Evolutionary conservation across 768 basidiomycete genomes (phyloP).

Genomic region (Strobilomyces dryophilus): DNA sequence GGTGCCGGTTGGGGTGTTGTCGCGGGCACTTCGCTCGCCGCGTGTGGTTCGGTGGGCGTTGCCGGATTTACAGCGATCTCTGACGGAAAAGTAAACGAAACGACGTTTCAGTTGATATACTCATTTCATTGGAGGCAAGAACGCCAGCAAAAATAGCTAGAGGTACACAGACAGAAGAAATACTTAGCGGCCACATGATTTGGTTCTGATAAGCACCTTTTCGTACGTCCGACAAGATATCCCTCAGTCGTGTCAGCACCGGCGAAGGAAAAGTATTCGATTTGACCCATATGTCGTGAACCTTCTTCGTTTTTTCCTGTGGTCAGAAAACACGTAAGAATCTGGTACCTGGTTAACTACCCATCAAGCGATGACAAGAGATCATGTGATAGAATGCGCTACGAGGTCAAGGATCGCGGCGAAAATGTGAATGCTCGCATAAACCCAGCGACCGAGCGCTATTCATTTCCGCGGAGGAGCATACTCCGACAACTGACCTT

Average conservation of each 20-base stretch:
- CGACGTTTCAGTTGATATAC: conserved; percentile 59
- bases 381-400: conserved; percentile 30
- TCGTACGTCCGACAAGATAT: conserved; percentile 61
- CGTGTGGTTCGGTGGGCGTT: conserved; percentile 36
- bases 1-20: conserved; percentile 24
- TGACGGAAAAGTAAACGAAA: conserved; percentile 57
- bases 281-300: conserved; percentile 97
- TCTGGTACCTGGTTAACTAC: conserved; percentile 39
- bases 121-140: conserved; percentile 47
- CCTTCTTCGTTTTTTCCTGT: conserved; percentile 96
- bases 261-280: conserved; percentile 80
- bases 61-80: conserved; percentile 42
- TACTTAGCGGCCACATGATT: conserved; percentile 79
- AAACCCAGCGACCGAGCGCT: conserved; percentile 5
- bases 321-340: conserved; percentile 34
- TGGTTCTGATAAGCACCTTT: conserved; percentile 85
- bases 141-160: conserved; percentile 48
- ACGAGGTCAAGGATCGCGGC: conserved; percentile 10
- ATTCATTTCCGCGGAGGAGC: conserved; percentile 3
- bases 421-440: conserved; percentile 7
- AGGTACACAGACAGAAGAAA: conserved; percentile 61
- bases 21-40: conserved; percentile 30
- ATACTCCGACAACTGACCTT: conserved; percentile 65
- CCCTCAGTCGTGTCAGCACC: conserved; percentile 68
- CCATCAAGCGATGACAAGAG: conserved; percentile 17